These are phyloP conservation scores for Saposhnikovia divaricata DNA, from an alignment of 129 eudicot species.

Conservation along the genomic window DNA sequence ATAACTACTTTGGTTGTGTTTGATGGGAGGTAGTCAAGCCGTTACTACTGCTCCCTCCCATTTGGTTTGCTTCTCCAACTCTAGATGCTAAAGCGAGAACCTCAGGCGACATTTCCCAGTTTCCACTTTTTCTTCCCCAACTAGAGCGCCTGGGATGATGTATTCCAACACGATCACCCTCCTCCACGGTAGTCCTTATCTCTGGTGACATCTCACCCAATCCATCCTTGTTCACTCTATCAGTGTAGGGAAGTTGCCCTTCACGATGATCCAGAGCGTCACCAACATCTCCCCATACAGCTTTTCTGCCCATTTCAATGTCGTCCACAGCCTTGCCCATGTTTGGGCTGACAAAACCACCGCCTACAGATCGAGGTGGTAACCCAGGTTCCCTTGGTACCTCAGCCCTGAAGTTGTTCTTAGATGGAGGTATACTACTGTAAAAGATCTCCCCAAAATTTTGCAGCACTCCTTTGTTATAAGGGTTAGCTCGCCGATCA, in stretches of 20 bases:
- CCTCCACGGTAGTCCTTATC: conserved; percentile 71
- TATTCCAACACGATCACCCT: conserved; percentile 73
- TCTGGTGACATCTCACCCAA: conserved; percentile 76
- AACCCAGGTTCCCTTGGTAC: conserved; percentile 60
- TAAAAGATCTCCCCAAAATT: conserved; percentile 77
- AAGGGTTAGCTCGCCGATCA: conserved; percentile 90
- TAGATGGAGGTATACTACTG: conserved; percentile 57
- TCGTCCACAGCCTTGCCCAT: conserved; percentile 88
- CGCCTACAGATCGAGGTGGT: conserved; percentile 54
- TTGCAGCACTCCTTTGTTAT: conserved; percentile 73
- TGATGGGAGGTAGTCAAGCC: conserved; percentile 28
- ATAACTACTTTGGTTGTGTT: conserved; percentile 39
- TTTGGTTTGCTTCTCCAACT: conserved; percentile 44
- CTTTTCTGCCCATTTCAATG: conserved; percentile 95
- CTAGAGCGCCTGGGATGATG: conserved; percentile 85
- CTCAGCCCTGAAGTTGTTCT: conserved; percentile 68
- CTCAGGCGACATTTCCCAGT: conserved; percentile 98
- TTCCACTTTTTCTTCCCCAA: conserved; percentile 95
- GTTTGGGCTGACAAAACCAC: conserved; percentile 90
- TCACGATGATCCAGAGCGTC: conserved; percentile 43
- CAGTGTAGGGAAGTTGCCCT: conserved; percentile 52
- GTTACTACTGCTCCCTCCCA: conserved; percentile 47
- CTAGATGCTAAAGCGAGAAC: conserved; percentile 86
- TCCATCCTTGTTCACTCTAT: conserved; percentile 62
- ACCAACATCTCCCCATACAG: conserved; percentile 91